These are phyloP conservation scores for Talaromyces sp. DNA, from an alignment of 2,329 filamentous ascomycete species.

Conservation along the genomic window DNA sequence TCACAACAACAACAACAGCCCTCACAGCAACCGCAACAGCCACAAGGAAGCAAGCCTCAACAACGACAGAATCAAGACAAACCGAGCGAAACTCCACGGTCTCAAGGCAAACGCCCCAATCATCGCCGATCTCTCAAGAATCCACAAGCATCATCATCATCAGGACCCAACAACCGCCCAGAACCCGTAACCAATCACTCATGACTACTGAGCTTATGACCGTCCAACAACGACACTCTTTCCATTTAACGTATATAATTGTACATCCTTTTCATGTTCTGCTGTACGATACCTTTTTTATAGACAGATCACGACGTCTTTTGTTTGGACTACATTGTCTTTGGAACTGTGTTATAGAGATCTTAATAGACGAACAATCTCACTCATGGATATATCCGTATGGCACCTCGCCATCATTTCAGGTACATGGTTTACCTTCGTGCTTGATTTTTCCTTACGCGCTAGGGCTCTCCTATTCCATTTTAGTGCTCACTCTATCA, in stretches of 20 bases:
- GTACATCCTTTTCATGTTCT: background rate
- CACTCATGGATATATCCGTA: background rate
- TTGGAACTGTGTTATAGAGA: background rate
- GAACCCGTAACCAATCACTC: background rate
- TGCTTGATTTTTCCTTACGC: too few species aligned
- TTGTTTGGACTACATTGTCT: background rate
- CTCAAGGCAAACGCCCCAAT: background rate
- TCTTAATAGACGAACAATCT: background rate
- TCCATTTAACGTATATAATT: constrained; percentile 1
- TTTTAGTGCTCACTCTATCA: too few species aligned
- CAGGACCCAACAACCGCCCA: background rate
- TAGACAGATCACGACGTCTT: background rate
- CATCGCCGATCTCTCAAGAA: constrained; percentile 10
- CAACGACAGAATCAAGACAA: background rate
- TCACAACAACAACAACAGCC: background rate
- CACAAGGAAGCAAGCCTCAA: background rate
- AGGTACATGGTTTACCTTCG: too few species aligned
- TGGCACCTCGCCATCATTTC: background rate
- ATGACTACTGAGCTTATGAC: background rate
- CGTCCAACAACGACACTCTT: background rate
- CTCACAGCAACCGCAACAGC: background rate
- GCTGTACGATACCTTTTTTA: background rate
- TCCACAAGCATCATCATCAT: background rate
- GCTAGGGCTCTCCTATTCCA: too few species aligned
- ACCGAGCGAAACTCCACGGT: background rate